These are phyloP conservation scores for Chenopodium suecicum DNA, from an alignment of 148 eudicot genomes.

Conservation along the genomic window DNA sequence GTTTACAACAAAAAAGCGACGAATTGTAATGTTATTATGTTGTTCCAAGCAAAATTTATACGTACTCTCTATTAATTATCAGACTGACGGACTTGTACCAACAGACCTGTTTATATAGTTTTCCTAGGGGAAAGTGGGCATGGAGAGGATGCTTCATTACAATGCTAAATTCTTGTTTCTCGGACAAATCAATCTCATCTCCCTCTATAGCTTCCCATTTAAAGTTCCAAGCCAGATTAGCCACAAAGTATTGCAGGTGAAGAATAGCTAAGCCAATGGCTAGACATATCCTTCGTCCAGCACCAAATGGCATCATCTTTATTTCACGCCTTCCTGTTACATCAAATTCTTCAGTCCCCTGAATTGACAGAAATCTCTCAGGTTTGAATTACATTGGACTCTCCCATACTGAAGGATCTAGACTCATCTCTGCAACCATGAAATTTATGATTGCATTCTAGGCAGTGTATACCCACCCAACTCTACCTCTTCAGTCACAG, in stretches of 20 bases:
- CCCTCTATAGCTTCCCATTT: slow-evolving; percentile 45
- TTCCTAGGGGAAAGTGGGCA: slow-evolving; percentile 37
- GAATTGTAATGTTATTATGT: too few species aligned
- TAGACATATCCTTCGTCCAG: slow-evolving; percentile 67
- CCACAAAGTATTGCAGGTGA: slow-evolving; percentile 64
- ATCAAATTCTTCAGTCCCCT: slow-evolving; percentile 30
- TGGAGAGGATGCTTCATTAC: slow-evolving; percentile 60
- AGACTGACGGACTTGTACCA: too few species aligned
- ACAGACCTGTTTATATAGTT: too few species aligned
- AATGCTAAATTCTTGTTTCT: slow-evolving; percentile 47
- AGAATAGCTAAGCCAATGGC: slow-evolving; percentile 47
- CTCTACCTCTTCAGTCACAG: slow-evolving; percentile 44
- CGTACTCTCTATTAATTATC: too few species aligned
- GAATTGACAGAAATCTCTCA: slow-evolving; percentile 45
- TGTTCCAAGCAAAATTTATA: too few species aligned
- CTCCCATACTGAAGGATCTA: slow-evolving; percentile 61
- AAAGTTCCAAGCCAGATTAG: slow-evolving; percentile 55
- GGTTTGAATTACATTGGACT: slow-evolving; percentile 62
- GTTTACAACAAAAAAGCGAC: too few species aligned
- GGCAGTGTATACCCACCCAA: slow-evolving; percentile 54
- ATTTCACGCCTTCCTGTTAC: slow-evolving; percentile 54
- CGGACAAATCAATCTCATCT: slow-evolving; percentile 48
- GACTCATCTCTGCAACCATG: slow-evolving; percentile 63
- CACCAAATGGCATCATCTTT: slow-evolving; percentile 83
- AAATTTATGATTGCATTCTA: slow-evolving; percentile 43